Evolutionary conservation across 2,329 filamentous ascomycete genomes (phyloP), one percentile per base, ranked within the genome.

Genomic region (Trichoderma brevicompactum): DNA sequence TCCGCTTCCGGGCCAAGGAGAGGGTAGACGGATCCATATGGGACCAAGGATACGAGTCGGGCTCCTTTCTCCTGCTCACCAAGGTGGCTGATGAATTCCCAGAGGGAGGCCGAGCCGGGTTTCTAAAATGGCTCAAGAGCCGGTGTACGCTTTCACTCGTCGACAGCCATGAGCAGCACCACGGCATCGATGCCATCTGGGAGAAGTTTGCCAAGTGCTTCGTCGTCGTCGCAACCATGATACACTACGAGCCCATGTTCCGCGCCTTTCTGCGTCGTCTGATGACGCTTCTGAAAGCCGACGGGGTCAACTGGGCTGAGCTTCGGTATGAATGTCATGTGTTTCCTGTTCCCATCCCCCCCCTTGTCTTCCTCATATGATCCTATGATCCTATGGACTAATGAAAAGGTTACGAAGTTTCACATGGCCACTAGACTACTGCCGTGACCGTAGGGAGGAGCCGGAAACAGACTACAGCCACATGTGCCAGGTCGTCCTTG

Each of bases 201-300:
- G 80, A 82, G 28, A 94, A 95, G 73, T 96, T 97, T 77, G 80
- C 79, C 56, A 86, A 85, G 50, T 90, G 89, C 67, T 97, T 97
- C 77, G 78, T 83, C 2, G 85, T 94, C 4, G 83, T 94, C 50
- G 86, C 86, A 46, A 89, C 87, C 15, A 85, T 97, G 59, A 83
- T 97, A 55, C 91, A 90, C 77, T 97, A 97, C 77, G 94, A 97
- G 77, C 94, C 94, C 13, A 92, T 98, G 68, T 94, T 92, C 78
- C 87, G 92, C 28, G 81, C 82, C 17, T 96, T 92, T 72, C 79
- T 97, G 67, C 87, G 85, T 34, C 84, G 86, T 23, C 82, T 97
- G 71, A 86, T 96, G 76, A 80, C 80, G 55, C 83, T 89, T 54
- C 81, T 97, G 23, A 82, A 89, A n/a, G 86, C 86, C 4, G 94